phyloP scores from a whole-genome alignment of 164 flowering plant species.

The Nymphaea colorata region DNA sequence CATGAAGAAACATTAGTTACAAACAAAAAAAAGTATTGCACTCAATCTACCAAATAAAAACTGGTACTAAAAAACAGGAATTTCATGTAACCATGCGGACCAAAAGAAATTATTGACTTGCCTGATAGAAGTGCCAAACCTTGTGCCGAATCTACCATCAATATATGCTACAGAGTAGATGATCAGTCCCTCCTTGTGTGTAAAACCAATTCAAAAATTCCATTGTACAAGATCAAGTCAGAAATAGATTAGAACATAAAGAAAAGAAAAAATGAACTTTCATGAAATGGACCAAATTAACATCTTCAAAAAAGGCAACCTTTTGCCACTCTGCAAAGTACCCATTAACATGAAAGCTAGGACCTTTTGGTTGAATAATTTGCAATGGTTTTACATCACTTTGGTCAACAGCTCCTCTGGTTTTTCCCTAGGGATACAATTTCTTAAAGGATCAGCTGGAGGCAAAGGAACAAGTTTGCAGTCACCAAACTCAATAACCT shows the following conservation, averaged over 20 bases:
- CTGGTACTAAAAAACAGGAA: too few relatives aligned
- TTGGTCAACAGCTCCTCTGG: constrained; percentile 85
- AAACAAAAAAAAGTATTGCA: too few relatives aligned
- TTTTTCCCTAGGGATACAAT: constrained; percentile 71
- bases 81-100: too few relatives aligned
- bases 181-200: constrained; percentile 79
- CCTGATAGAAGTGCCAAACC: constrained; percentile 59
- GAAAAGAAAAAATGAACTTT: not conserved
- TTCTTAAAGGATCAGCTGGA: constrained; percentile 90
- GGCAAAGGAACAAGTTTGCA: constrained; percentile 86
- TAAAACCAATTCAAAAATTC: constrained; percentile 87
- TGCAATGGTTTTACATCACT: constrained; percentile 87
- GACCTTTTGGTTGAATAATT: constrained; percentile 89
- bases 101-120: too few relatives aligned
- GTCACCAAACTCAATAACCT: constrained; percentile 73
- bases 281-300: not conserved
- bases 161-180: constrained; percentile 82
- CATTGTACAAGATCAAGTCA: constrained; percentile 38
- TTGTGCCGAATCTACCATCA: constrained; percentile 83
- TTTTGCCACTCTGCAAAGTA: constrained; percentile 83
- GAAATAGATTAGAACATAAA: not conserved
- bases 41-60: too few relatives aligned
- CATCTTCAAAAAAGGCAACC: constrained; percentile 19
- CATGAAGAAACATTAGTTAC: too few relatives aligned
- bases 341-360: constrained; percentile 81